A percentile compares a stretch with the other conserved stretches of the same genome.
Evolutionary conservation across 23 red algal genomes (phyloP).

Genomic region (Gracilariopsis chorda): DNA sequence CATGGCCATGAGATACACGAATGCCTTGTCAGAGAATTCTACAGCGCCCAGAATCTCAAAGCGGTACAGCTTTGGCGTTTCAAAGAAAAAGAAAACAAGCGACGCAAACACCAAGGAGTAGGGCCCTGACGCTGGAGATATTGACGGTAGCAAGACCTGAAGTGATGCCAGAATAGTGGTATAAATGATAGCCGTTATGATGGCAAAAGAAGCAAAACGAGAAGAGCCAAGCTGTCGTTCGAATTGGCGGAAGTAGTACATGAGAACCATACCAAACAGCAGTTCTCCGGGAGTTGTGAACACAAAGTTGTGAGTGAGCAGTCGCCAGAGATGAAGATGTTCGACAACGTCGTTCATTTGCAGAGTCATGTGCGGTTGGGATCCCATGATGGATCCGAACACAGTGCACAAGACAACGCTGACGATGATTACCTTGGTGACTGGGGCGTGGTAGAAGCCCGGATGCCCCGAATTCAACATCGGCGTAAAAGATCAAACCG

Average conservation of each 20-base stretch:
- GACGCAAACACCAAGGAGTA: conserved; percentile 36
- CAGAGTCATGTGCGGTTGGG: conserved; percentile 12
- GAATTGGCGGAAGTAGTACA: conserved; percentile 54
- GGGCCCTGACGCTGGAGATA: conserved; percentile 18
- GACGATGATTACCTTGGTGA: conserved; percentile 34
- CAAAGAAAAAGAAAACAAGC: conserved; percentile 53
- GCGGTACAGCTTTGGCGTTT: conserved; percentile 50
- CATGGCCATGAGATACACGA: conserved; percentile 32
- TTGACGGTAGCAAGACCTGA: neutral
- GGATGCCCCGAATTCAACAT: conserved; percentile 49
- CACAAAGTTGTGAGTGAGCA: conserved; percentile 53
- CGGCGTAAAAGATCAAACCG: too few species aligned
- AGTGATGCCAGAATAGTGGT: conserved; percentile 1
- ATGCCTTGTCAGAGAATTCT: conserved; percentile 56
- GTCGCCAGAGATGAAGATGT: conserved; percentile 24
- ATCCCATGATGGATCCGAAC: conserved; percentile 34
- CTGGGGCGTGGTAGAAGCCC: conserved; percentile 45
- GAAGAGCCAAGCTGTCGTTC: conserved; percentile 43
- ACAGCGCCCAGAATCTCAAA: conserved; percentile 35
- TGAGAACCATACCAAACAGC: conserved; percentile 36
- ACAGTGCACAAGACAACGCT: conserved; percentile 30
- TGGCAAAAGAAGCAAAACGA: conserved; percentile 26
- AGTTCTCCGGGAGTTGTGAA: conserved; percentile 59
- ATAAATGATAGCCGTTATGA: conserved; percentile 19
- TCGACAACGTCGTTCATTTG: neutral